Conservation (phyloP, 352 stramenopile genomes). For the Phytophthora pini region DNA sequence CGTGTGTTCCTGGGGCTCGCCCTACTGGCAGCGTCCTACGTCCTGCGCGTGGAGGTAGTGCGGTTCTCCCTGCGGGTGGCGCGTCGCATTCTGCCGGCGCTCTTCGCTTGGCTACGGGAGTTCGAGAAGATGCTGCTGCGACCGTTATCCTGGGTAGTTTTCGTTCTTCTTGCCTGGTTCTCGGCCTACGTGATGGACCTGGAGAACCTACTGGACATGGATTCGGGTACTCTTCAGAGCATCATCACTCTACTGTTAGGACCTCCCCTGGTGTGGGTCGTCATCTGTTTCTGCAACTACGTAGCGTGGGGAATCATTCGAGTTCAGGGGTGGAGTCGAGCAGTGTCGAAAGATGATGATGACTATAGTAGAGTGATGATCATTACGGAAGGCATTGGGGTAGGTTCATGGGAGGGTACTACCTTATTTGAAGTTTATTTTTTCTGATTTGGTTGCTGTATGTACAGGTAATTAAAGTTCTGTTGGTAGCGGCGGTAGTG, state of each 20-base stretch:
- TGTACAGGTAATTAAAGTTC: constrained; percentile 76
- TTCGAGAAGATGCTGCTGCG: constrained; percentile 85
- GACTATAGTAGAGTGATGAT: constrained; percentile 90
- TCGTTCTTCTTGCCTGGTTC: constrained; percentile 79
- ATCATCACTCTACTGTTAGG: constrained; percentile 72
- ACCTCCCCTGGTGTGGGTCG: constrained; percentile 79
- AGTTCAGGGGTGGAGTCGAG: constrained; percentile 80
- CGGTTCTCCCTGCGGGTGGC: constrained; percentile 74
- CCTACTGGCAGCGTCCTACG: constrained; percentile 68
- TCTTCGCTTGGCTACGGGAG: constrained; percentile 81
- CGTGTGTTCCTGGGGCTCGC: constrained; percentile 76
- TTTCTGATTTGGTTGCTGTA: constrained; percentile 6
- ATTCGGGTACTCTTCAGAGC: constrained; percentile 49
- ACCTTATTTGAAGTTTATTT: background rate
- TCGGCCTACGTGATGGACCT: constrained; percentile 74
- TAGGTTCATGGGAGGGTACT: constrained; percentile 24
- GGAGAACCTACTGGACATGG: constrained; percentile 45
- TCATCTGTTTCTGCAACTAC: constrained; percentile 86
- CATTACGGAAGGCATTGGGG: constrained; percentile 84
- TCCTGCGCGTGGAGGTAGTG: constrained; percentile 82
- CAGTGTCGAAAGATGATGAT: constrained; percentile 75
- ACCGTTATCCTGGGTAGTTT: constrained; percentile 84
- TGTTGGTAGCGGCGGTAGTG: constrained; percentile 82
- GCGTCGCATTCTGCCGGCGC: constrained; percentile 61
- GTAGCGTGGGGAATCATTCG: constrained; percentile 85